Conservation (phyloP, 352 stramenopile genomes). For the Phytophthora pinifolia region DNA sequence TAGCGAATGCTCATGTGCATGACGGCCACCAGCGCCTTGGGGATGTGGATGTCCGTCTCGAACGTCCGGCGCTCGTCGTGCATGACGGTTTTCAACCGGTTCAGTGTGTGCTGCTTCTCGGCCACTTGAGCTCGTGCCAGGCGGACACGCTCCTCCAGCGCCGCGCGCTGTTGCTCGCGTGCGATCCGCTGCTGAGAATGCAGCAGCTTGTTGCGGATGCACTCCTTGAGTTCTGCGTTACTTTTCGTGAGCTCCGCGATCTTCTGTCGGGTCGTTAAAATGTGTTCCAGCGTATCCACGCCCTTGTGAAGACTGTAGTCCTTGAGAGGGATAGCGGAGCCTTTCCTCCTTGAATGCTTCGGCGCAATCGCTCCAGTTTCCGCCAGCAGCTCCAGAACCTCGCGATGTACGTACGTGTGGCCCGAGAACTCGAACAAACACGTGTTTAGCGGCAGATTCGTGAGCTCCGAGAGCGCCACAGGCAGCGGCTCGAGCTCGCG, state of each 20-base stretch:
- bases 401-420: conserved; percentile 65
- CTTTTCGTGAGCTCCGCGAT: conserved; percentile 45
- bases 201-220: conserved; percentile 50
- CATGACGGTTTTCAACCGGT: conserved; percentile 62
- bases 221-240: conserved; percentile 52
- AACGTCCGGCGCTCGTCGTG: conserved; percentile 76
- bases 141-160: conserved; percentile 55
- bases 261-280: conserved; percentile 45
- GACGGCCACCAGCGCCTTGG: conserved; percentile 70
- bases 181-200: conserved; percentile 41
- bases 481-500: conserved; percentile 72
- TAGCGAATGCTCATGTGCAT: conserved; percentile 86
- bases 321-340: conserved; percentile 74
- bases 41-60: conserved; percentile 80
- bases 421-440: conserved; percentile 79
- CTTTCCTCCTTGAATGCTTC: conserved; percentile 73
- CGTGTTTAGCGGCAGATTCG: conserved; percentile 79
- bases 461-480: conserved; percentile 53
- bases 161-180: conserved; percentile 48
- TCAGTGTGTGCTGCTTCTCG: conserved; percentile 58
- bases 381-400: conserved; percentile 65
- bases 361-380: conserved; percentile 64
- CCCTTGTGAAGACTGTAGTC: conserved; percentile 76
- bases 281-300: conserved; percentile 67
- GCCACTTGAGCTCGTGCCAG: conserved; percentile 45